phyloP scores from a whole-genome alignment of 805 yeast genomes.

The Myxozyma udenii region DNA sequence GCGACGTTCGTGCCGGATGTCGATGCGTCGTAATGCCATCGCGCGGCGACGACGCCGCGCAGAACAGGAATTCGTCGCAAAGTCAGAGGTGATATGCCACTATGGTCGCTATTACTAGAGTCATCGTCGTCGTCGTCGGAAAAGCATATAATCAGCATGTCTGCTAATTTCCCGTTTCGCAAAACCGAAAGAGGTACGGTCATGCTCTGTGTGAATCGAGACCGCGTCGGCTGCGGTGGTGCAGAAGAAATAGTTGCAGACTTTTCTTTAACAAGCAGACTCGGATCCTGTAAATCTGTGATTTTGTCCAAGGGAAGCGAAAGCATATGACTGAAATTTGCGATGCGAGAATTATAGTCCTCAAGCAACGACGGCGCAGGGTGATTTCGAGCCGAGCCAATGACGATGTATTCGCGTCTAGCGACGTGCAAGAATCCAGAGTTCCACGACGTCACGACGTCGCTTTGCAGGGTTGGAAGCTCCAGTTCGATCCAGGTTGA shows the following conservation, averaged over 20 bases:
- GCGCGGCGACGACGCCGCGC: not conserved
- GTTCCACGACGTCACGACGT: conserved; percentile 6
- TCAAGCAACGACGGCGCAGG: conserved; percentile 4
- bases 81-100: too few species aligned
- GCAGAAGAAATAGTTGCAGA: too few species aligned
- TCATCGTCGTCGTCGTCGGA: not conserved
- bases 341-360: conserved; percentile 17
- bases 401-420: not conserved
- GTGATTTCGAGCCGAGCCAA: conserved; percentile 8
- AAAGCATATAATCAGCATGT: conserved; percentile 21
- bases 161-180: conserved; percentile 8
- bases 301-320: conserved; percentile 15
- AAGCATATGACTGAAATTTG: conserved; percentile 6
- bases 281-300: too few species aligned
- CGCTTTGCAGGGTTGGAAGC: conserved; percentile 1
- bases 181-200: too few species aligned
- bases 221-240: too few species aligned
- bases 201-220: too few species aligned
- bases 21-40: not conserved
- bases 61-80: not conserved
- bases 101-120: too few species aligned
- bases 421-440: conserved; percentile 5
- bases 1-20: not conserved
- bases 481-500: conserved; percentile 13
- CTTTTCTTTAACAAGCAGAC: too few species aligned